Evolutionary conservation across 192 early-diverging fungal species (phyloP).

Genomic region (Linnemannia schmuckeri): DNA sequence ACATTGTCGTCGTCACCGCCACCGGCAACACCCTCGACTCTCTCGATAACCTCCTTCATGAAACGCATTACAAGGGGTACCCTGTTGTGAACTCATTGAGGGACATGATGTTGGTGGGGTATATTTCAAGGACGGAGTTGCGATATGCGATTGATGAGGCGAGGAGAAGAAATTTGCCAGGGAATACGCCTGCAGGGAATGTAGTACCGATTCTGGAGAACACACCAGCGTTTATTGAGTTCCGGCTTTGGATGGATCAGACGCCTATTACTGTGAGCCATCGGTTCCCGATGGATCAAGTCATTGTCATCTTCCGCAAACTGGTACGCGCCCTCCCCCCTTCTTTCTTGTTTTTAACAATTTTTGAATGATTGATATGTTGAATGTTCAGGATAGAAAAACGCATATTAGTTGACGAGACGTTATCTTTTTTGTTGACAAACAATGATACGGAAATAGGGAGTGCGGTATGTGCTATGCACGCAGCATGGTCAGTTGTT

Average conservation of each 20-base stretch:
- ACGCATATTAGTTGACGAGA: too few relatives aligned
- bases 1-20: conserved; percentile 67
- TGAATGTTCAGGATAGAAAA: too few relatives aligned
- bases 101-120: conserved; percentile 76
- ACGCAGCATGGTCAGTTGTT: conserved; percentile 70
- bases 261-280: conserved; percentile 76
- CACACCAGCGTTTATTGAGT: conserved; percentile 64
- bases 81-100: conserved; percentile 74
- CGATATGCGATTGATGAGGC: conserved; percentile 58
- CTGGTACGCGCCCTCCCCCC: conserved; percentile 50
- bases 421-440: too few relatives aligned
- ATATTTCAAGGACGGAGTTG: conserved; percentile 76
- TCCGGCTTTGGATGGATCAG: conserved; percentile 77
- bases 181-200: conserved; percentile 50
- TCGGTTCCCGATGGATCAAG: conserved; percentile 71
- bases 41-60: conserved; percentile 60
- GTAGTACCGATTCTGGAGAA: conserved; percentile 51
- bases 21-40: conserved; percentile 60
- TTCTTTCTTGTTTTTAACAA: conserved; percentile 3
- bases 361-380: background rate
- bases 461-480: conserved; percentile 72
- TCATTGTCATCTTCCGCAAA: conserved; percentile 76
- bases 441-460: conserved; percentile 29
- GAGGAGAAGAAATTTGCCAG: conserved; percentile 39
- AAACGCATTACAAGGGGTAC: conserved; percentile 78